These are phyloP conservation scores for Megacollybia platyphylla DNA, from an alignment of 1,284 basidiomycete genomes.

Conservation along the genomic window DNA sequence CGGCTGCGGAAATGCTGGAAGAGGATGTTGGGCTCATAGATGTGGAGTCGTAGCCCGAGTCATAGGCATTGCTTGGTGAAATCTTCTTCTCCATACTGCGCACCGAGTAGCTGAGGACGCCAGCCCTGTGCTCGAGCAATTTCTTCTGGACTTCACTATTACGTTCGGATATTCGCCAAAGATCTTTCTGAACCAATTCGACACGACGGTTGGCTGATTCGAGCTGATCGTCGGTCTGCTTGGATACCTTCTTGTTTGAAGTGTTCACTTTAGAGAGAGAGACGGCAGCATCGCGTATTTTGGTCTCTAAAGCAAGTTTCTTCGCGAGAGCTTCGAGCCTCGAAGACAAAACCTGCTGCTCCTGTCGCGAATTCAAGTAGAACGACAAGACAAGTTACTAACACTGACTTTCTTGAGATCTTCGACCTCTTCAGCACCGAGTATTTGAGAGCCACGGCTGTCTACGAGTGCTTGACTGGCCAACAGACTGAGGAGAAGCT, in stretches of 20 bases:
- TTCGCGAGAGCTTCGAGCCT: conserved; percentile 49
- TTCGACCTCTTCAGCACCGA: conserved; percentile 81
- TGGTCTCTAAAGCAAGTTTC: conserved; percentile 64
- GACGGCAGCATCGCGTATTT: conserved; percentile 69
- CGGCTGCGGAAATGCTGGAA: conserved; percentile 25
- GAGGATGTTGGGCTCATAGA: conserved; percentile 40
- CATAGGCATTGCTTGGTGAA: conserved; percentile 15
- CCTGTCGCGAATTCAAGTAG: conserved; percentile 26
- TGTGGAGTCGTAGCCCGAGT: conserved; percentile 38
- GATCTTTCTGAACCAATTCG: conserved; percentile 53
- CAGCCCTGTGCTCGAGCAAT: conserved; percentile 66
- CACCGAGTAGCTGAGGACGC: conserved; percentile 61
- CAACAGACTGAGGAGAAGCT: conserved; percentile 71
- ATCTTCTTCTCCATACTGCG: conserved; percentile 54
- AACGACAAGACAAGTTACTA: neutral
- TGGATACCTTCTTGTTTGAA: conserved; percentile 42
- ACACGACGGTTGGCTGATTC: conserved; percentile 57
- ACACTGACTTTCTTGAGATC: conserved; percentile 73
- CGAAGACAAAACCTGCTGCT: conserved; percentile 52
- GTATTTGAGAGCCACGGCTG: conserved; percentile 61
- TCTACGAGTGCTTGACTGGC: conserved; percentile 82
- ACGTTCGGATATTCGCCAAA: conserved; percentile 52
- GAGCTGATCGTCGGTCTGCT: conserved; percentile 60
- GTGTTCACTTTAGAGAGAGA: conserved; percentile 59
- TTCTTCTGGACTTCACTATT: conserved; percentile 44